Percentiles rank a stretch among this genome's conserved stretches.
Evolutionary conservation across 2,329 filamentous ascomycete species (phyloP).

Genomic region (Pseudocercospora crystallina): DNA sequence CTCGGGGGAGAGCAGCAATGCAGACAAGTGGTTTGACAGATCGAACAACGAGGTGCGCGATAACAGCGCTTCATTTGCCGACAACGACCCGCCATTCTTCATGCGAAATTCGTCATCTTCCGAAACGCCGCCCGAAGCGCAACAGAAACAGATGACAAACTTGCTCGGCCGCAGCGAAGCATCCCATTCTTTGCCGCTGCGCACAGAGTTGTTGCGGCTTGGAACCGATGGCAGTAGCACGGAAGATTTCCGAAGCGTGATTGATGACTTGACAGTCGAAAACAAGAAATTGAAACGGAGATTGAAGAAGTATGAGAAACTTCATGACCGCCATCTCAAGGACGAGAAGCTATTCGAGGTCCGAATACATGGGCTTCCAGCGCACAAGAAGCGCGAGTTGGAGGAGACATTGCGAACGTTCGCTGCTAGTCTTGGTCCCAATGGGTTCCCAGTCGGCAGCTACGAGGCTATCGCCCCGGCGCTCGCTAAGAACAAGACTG

Average conservation of each 20-base stretch:
- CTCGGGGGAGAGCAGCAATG: slow-evolving; percentile 53
- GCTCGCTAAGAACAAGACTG: slow-evolving; percentile 56
- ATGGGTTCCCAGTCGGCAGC: slow-evolving; percentile 35
- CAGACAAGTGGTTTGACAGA: slow-evolving; percentile 53
- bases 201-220: slow-evolving; percentile 43
- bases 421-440: slow-evolving; percentile 60
- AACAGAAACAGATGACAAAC: slow-evolving; percentile 16
- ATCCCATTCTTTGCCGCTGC: slow-evolving; percentile 23
- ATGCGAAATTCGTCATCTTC: slow-evolving; percentile 41
- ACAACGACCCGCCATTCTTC: slow-evolving; percentile 47
- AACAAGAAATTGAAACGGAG: slow-evolving; percentile 76
- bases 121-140: slow-evolving; percentile 41
- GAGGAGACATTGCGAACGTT: slow-evolving; percentile 73
- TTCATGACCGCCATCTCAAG: slow-evolving; percentile 64
- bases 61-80: slow-evolving; percentile 39
- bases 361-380: slow-evolving; percentile 70
- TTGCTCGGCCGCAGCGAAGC: slow-evolving; percentile 9
- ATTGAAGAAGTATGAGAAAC: slow-evolving; percentile 68
- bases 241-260: slow-evolving; percentile 77
- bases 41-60: slow-evolving; percentile 50
- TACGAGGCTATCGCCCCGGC: slow-evolving; percentile 42
- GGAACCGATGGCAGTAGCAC: slow-evolving; percentile 58
- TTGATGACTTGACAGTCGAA: slow-evolving; percentile 82
- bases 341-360: slow-evolving; percentile 82
- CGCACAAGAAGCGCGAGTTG: slow-evolving; percentile 72